Conservation (phyloP, 257 asterid species). For the Ophiorrhiza pumila region DNA sequence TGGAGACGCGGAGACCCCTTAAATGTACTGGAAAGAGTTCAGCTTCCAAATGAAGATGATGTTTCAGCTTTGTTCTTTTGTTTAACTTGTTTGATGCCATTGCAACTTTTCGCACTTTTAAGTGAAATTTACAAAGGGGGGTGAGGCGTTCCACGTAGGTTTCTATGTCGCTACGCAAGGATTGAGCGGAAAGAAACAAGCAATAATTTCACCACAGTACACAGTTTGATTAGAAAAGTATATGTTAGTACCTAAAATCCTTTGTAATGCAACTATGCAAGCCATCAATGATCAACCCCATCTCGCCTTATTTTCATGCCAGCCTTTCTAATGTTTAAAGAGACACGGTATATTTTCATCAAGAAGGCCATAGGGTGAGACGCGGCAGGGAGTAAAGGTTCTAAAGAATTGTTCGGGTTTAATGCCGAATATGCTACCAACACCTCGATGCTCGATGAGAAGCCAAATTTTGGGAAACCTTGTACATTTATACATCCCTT, state of each 20-base stretch:
- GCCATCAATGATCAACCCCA: slow-evolving; percentile 22
- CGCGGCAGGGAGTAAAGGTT: slow-evolving; percentile 18
- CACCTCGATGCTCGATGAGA: too few species aligned
- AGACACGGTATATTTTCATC: slow-evolving; percentile 9
- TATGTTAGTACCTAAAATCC: slow-evolving; percentile 2
- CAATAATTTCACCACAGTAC: slow-evolving; percentile 6
- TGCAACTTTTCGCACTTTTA: slow-evolving; percentile 9
- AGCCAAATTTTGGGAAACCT: background rate
- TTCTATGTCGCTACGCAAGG: slow-evolving; percentile 6
- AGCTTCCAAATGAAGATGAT: slow-evolving; percentile 28
- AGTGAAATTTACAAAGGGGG: slow-evolving; percentile 17
- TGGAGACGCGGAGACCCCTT: slow-evolving; percentile 36
- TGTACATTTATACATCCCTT: background rate
- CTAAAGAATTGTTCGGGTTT: background rate
- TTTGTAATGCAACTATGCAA: slow-evolving; percentile 13
- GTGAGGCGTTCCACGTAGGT: slow-evolving; percentile 19
- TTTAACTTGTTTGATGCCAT: slow-evolving; percentile 16
- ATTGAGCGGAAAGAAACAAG: slow-evolving; percentile 8
- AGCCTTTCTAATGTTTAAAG: background rate
- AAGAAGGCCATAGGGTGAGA: slow-evolving; percentile 19
- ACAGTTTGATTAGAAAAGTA: slow-evolving; percentile 21
- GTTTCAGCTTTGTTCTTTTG: slow-evolving; percentile 22
- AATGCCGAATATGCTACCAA: background rate
- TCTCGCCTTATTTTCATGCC: background rate
- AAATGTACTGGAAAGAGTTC: slow-evolving; percentile 11